Percentiles rank a stretch among this genome's conserved stretches.
Conservation (phyloP, 1,284 basidiomycete species). For the Malassezia caprae region DNA sequence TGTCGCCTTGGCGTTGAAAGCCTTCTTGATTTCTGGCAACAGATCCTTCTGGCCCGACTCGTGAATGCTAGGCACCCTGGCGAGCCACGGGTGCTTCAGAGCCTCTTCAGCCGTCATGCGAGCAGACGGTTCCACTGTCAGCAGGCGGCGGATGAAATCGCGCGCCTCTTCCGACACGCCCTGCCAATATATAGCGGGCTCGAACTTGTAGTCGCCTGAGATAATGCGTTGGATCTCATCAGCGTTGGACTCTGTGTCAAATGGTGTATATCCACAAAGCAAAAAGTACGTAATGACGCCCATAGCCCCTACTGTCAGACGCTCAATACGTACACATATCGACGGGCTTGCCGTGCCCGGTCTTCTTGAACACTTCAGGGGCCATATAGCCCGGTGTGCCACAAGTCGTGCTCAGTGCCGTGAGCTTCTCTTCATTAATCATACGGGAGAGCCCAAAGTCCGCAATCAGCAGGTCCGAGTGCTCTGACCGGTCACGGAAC, state of each 20-base stretch:
- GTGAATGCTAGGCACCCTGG: neutral
- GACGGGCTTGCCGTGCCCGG: slow-evolving; percentile 85
- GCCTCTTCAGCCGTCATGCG: slow-evolving; percentile 38
- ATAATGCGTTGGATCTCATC: slow-evolving; percentile 48
- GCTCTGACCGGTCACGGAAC: slow-evolving; percentile 78
- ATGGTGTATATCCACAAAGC: slow-evolving; percentile 46
- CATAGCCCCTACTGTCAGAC: slow-evolving; percentile 22
- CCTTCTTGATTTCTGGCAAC: slow-evolving; percentile 44
- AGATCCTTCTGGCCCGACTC: slow-evolving; percentile 32
- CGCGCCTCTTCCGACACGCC: slow-evolving; percentile 37
- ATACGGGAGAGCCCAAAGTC: slow-evolving; percentile 82
- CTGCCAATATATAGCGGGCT: slow-evolving; percentile 40
- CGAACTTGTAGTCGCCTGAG: slow-evolving; percentile 42
- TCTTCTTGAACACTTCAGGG: slow-evolving; percentile 90
- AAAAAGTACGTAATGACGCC: slow-evolving; percentile 48
- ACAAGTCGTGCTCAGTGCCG: slow-evolving; percentile 82
- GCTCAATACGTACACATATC: slow-evolving; percentile 58
- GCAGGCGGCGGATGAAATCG: slow-evolving; percentile 40
- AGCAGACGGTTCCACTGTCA: slow-evolving; percentile 35
- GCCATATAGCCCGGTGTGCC: slow-evolving; percentile 94
- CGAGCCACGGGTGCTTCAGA: slow-evolving; percentile 37
- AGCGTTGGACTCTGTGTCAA: slow-evolving; percentile 43
- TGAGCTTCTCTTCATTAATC: slow-evolving; percentile 81
- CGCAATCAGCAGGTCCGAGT: slow-evolving; percentile 90
- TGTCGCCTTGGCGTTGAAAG: slow-evolving; percentile 45